These are phyloP conservation scores for Fusarium heterosporum DNA, from an alignment of 2,329 filamentous ascomycete genomes.

Conservation along the genomic window DNA sequence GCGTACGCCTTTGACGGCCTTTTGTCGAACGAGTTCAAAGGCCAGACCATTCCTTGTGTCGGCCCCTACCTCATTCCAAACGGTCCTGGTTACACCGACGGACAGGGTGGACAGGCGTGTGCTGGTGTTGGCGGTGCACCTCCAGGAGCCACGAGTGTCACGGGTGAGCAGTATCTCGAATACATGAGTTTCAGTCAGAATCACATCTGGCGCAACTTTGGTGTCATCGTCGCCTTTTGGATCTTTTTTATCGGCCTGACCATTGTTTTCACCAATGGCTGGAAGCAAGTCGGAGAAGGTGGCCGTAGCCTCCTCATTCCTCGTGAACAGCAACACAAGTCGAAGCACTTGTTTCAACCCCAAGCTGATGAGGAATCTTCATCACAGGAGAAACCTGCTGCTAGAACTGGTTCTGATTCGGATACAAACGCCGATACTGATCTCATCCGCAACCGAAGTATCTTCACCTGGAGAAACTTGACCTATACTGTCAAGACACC, in stretches of 20 bases:
- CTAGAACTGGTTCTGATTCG: background rate
- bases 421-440: slow-evolving; percentile 46
- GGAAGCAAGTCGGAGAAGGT: slow-evolving; percentile 65
- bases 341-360: slow-evolving; percentile 40
- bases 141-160: slow-evolving; percentile 61
- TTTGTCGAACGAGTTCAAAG: slow-evolving; percentile 77
- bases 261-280: slow-evolving; percentile 66
- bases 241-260: slow-evolving; percentile 68
- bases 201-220: slow-evolving; percentile 70
- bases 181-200: slow-evolving; percentile 65
- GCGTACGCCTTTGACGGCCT: slow-evolving; percentile 77
- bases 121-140: slow-evolving; percentile 68
- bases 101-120: slow-evolving; percentile 59
- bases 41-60: slow-evolving; percentile 63
- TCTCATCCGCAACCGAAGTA: slow-evolving; percentile 71
- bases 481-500: slow-evolving; percentile 75
- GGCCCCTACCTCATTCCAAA: slow-evolving; percentile 62
- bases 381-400: slow-evolving; percentile 16
- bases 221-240: slow-evolving; percentile 73
- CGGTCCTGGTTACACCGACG: slow-evolving; percentile 60
- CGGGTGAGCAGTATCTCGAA: slow-evolving; percentile 67
- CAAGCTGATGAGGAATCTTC: slow-evolving; percentile 62
- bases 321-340: slow-evolving; percentile 64
- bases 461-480: slow-evolving; percentile 81
- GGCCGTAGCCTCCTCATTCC: slow-evolving; percentile 70